Conservation (phyloP, 2,329 filamentous ascomycete genomes). For the Colletotrichum cuscutae region DNA sequence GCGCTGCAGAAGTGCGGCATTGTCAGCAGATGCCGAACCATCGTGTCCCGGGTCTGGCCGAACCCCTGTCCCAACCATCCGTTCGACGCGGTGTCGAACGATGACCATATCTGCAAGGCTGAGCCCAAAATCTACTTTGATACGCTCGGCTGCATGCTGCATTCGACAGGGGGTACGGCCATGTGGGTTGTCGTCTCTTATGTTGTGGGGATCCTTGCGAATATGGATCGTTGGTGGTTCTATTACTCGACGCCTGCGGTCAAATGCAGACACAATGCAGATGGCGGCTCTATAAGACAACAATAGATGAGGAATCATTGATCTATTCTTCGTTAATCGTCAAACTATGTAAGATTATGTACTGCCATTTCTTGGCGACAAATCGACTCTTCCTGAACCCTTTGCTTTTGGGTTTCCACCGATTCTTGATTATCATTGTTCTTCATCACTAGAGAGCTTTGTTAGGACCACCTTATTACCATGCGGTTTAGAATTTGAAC, state of each 20-base stretch:
- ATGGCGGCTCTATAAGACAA: neutral
- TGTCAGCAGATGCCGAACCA: slow-evolving; percentile 22
- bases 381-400: neutral
- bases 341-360: slow-evolving; percentile 10
- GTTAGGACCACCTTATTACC: neutral
- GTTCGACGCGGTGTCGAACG: neutral
- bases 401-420: neutral
- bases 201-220: neutral
- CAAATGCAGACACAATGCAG: neutral
- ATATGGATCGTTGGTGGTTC: neutral
- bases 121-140: neutral
- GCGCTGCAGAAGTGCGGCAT: neutral
- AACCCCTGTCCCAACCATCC: neutral
- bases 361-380: neutral
- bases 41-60: slow-evolving; percentile 11
- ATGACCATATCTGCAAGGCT: slow-evolving; percentile 10
- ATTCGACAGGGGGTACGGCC: neutral
- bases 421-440: neutral
- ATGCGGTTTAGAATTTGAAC: slow-evolving; percentile 6
- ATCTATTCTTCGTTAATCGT: slow-evolving; percentile 27
- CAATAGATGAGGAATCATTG: neutral
- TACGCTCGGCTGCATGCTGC: neutral
- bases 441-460: neutral
- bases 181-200: slow-evolving; percentile 6
- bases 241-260: neutral